Evolutionary conservation across 2,329 filamentous ascomycete species (phyloP).

Genomic region (Chrysoporthe cubensis): DNA sequence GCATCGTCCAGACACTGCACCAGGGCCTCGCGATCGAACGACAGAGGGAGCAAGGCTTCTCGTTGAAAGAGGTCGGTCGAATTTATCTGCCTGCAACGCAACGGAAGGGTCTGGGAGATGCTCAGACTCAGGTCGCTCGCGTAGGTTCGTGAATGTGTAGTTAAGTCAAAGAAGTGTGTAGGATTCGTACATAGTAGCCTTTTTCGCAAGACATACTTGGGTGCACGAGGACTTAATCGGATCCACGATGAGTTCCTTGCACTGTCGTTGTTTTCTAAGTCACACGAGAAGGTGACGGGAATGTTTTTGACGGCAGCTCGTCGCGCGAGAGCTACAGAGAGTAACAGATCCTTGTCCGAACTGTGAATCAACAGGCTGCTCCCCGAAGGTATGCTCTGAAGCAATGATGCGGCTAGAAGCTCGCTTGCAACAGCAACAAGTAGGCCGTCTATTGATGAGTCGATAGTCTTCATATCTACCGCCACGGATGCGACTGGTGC

Average conservation of each 20-base stretch:
- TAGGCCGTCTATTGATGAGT: neutral
- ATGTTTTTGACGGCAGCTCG: neutral
- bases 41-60: neutral
- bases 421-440: neutral
- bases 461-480: neutral
- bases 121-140: neutral
- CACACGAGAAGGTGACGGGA: neutral
- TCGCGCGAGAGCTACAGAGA: neutral
- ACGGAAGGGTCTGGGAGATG: neutral
- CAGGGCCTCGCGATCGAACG: neutral
- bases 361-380: neutral
- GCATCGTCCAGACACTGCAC: neutral
- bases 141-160: neutral
- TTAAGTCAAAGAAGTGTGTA: conserved; percentile 10
- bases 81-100: neutral
- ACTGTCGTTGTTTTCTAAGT: neutral
- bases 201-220: neutral
- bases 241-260: neutral
- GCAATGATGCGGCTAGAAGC: neutral
- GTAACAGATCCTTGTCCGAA: neutral
- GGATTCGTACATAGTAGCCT: neutral
- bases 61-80: neutral
- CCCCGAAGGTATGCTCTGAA: neutral
- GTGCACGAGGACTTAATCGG: neutral
- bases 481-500: neutral